Conservation (phyloP, 768 basidiomycete species). For the Leccinum subgranulosum region DNA sequence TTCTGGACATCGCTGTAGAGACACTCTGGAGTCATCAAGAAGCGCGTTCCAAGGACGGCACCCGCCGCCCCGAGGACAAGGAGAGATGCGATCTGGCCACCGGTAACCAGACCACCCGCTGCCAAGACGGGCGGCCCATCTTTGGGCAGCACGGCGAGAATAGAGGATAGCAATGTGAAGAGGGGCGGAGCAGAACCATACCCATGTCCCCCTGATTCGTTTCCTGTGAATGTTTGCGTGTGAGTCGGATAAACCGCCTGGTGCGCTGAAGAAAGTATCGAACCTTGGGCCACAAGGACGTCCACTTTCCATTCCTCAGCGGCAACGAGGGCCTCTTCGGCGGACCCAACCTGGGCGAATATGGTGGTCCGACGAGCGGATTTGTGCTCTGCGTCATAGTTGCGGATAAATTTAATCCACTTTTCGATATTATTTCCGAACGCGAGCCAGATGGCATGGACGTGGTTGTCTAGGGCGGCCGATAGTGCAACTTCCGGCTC, state of each 20-base stretch:
- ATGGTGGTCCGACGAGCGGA: constrained; percentile 47
- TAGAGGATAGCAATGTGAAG: constrained; percentile 53
- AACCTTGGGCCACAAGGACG: constrained; percentile 78
- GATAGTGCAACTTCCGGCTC: constrained; percentile 43
- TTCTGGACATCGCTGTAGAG: constrained; percentile 55
- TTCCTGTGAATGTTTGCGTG: constrained; percentile 42
- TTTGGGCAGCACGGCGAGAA: constrained; percentile 43
- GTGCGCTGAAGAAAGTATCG: constrained; percentile 1
- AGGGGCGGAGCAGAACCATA: constrained; percentile 53
- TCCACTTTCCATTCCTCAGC: constrained; percentile 68
- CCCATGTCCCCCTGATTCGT: constrained; percentile 81
- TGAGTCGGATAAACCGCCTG: not conserved
- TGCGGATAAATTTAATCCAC: constrained; percentile 63
- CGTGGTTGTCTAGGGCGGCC: constrained; percentile 49
- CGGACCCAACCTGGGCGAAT: constrained; percentile 63
- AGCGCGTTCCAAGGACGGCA: constrained; percentile 71
- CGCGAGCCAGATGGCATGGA: constrained; percentile 71
- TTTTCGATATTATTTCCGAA: constrained; percentile 56
- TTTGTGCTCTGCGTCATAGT: constrained; percentile 44
- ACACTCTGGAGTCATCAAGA: constrained; percentile 65
- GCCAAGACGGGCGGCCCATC: constrained; percentile 57
- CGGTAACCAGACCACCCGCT: constrained; percentile 70
- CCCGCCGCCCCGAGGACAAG: constrained; percentile 69
- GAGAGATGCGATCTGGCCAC: constrained; percentile 60
- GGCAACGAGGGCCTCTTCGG: constrained; percentile 57